These are phyloP conservation scores for Trypanosoma cruzi DNA, from an alignment of 208 protist genomes.

Conservation along the genomic window DNA sequence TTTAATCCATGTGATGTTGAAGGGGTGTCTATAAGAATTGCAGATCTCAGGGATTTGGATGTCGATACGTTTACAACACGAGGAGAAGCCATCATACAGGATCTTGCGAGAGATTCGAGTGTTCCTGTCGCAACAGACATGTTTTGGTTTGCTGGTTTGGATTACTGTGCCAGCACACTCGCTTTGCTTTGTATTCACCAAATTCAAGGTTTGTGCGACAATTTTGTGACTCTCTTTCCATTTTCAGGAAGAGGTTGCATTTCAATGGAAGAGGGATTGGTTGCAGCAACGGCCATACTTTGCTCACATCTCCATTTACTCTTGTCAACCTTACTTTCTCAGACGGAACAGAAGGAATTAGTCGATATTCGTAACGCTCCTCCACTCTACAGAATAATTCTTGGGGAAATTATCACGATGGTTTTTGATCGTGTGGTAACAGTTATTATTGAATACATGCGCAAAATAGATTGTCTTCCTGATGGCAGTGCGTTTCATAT, in stretches of 20 bases:
- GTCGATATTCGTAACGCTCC: constrained; percentile 1
- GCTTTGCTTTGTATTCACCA: not conserved
- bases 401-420: not conserved
- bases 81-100: constrained; percentile 6
- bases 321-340: constrained; percentile 8
- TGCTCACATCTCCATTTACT: not conserved
- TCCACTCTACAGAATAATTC: constrained; percentile 20
- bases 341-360: too few species aligned
- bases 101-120: not conserved
- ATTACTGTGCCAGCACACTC: constrained; percentile 1
- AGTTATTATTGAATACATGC: not conserved
- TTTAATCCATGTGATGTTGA: not conserved
- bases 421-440: not conserved
- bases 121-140: constrained; percentile 1
- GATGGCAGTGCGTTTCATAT: not conserved
- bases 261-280: constrained; percentile 6
- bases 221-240: constrained; percentile 1
- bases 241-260: not conserved
- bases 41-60: not conserved
- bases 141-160: constrained; percentile 21
- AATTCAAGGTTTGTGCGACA: not conserved
- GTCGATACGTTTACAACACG: not conserved
- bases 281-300: not conserved
- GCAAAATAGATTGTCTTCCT: not conserved
- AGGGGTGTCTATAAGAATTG: not conserved